These are phyloP conservation scores for Mortierella sp. DNA, from an alignment of 371 early-diverging fungal genomes.

Conservation along the genomic window DNA sequence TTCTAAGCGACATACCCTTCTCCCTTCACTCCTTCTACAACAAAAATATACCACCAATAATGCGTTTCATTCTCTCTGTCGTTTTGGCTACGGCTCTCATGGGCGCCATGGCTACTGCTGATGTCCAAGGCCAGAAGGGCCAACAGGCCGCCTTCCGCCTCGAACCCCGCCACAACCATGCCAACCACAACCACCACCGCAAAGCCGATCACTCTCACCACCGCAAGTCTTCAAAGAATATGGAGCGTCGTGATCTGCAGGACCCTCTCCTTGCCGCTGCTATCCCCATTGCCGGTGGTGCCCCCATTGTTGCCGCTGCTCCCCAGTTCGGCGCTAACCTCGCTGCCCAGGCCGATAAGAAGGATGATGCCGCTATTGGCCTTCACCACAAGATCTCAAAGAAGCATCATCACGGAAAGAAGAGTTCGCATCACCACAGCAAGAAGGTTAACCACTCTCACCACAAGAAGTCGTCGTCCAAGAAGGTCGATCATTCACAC, in stretches of 20 bases:
- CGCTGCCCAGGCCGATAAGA: not conserved
- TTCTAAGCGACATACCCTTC: too few relatives aligned
- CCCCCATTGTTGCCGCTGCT: not conserved
- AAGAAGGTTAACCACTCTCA: slow-evolving; percentile 14
- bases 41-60: slow-evolving; percentile 6
- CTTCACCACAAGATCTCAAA: not conserved
- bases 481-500: slow-evolving; percentile 15
- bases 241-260: slow-evolving; percentile 23
- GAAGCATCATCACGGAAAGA: slow-evolving; percentile 6
- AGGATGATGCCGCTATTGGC: slow-evolving; percentile 3
- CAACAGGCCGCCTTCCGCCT: slow-evolving; percentile 47
- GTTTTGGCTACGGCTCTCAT: slow-evolving; percentile 45
- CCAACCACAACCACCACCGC: slow-evolving; percentile 7
- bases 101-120: slow-evolving; percentile 42
- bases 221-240: slow-evolving; percentile 22
- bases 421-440: slow-evolving; percentile 2
- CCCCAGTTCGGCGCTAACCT: not conserved
- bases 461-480: slow-evolving; percentile 9
- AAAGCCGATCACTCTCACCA: slow-evolving; percentile 30
- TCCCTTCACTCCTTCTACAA: not conserved
- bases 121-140: slow-evolving; percentile 18
- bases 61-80: slow-evolving; percentile 52
- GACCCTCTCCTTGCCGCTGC: slow-evolving; percentile 12
- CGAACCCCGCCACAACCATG: slow-evolving; percentile 36
- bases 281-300: slow-evolving; percentile 11